These are phyloP conservation scores for Lobosporangium transversale DNA, from an alignment of 192 early-diverging fungal species.

Conservation along the genomic window DNA sequence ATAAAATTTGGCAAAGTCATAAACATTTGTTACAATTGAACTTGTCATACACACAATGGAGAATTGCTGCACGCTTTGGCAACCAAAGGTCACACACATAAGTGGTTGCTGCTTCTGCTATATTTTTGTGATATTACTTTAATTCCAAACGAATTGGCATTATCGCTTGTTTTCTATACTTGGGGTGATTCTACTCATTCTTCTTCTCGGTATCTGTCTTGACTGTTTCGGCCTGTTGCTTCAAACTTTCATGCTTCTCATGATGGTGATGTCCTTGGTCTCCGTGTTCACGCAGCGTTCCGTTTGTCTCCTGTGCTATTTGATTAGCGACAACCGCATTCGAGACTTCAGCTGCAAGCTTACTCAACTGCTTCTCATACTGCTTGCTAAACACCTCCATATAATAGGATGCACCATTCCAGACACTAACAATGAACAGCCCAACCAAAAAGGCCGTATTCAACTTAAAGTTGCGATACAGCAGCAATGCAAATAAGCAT, in stretches of 20 bases:
- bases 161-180: too few relatives aligned
- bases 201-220: slow-evolving; percentile 36
- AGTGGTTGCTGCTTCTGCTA: slow-evolving; percentile 13
- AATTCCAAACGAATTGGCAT: too few relatives aligned
- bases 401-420: slow-evolving; percentile 76
- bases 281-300: too few relatives aligned
- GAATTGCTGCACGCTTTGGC: too few relatives aligned
- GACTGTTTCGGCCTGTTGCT: neutral
- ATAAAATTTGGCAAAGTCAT: neutral
- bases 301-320: slow-evolving; percentile 22
- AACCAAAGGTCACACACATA: too few relatives aligned
- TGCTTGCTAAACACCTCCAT: slow-evolving; percentile 74
- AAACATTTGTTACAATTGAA: too few relatives aligned
- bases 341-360: slow-evolving; percentile 31
- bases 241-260: neutral
- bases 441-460: slow-evolving; percentile 64
- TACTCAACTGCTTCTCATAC: slow-evolving; percentile 55
- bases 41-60: too few relatives aligned
- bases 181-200: slow-evolving; percentile 20
- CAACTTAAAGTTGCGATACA: slow-evolving; percentile 63
- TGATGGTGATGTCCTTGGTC: neutral
- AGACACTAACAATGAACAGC: slow-evolving; percentile 66
- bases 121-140: too few relatives aligned
- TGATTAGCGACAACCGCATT: slow-evolving; percentile 39
- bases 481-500: slow-evolving; percentile 57